Evolutionary conservation across 2,329 filamentous ascomycete species (phyloP).

Genomic region (Colletotrichum endophyticum): DNA sequence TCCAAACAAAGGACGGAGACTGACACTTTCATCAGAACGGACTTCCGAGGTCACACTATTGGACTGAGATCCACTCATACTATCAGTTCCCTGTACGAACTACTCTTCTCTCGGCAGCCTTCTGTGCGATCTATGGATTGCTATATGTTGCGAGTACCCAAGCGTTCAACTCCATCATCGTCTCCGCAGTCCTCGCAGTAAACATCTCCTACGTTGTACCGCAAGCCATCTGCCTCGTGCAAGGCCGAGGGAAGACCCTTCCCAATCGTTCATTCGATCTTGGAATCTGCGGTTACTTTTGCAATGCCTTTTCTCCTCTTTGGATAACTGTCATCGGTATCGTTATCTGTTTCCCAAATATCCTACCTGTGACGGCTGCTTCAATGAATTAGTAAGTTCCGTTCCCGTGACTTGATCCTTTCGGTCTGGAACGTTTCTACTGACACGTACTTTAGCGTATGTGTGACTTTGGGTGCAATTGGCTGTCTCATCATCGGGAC

Average conservation of each 20-base stretch:
- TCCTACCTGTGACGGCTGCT: conserved; percentile 19
- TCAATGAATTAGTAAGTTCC: conserved; percentile 1
- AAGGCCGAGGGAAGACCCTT: conserved; percentile 23
- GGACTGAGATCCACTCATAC: conserved; percentile 24
- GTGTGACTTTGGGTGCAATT: background rate
- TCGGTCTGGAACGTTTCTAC: background rate
- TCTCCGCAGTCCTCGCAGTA: conserved; percentile 28
- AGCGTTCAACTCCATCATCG: conserved; percentile 39
- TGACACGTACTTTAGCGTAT: background rate
- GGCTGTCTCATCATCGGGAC: background rate
- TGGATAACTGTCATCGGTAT: conserved; percentile 25
- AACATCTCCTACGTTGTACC: conserved; percentile 34
- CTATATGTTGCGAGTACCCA: conserved; percentile 33
- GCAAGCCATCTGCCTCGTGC: conserved; percentile 25
- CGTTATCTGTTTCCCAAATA: conserved; percentile 27
- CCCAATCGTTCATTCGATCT: conserved; percentile 24
- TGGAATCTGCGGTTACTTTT: conserved; percentile 22
- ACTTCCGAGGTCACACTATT: conserved; percentile 28
- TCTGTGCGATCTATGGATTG: conserved; percentile 33
- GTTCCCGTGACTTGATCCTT: background rate
- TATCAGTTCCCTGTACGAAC: conserved; percentile 31
- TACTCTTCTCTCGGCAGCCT: conserved; percentile 28
- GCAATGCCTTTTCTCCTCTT: conserved; percentile 25
- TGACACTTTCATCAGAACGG: conserved; percentile 13
- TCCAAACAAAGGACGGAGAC: background rate